Base-by-base conservation (phyloP, 345 rosid genomes). In the Erucastrum elatum region DNA sequence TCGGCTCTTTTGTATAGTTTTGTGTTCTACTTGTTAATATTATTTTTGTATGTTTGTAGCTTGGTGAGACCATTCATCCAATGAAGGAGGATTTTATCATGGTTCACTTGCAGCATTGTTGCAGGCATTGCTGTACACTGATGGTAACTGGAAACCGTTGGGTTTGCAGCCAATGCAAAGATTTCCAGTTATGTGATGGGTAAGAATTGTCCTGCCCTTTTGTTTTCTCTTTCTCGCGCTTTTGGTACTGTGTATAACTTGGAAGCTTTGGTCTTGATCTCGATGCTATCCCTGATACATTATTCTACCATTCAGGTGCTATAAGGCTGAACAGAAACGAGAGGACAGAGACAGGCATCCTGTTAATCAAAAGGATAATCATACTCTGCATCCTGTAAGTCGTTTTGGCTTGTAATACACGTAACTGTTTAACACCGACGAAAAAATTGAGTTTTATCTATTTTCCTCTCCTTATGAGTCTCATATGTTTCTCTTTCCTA, bases 61-160 rank as follows among this genome's bases (percentile, higher is more conserved):
- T 95, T 84, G 99, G 99, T 55, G 99, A 95, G 89, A 93, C 97
- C 66, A 95, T 95, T 77, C 81, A 86, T 80, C 98, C 99, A 2
- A 93, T 93, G 98, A 95, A 93, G 90, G 99, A 95, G 83, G 99
- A 95, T 75, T 95, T 95, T 84, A 95, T 95, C 79, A 93, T 95
- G 98, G 99, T 95, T 68, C 99, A 95, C 84, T 86, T 95, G 81
- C 99, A 95, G 86, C 91, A 87, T 84, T 84, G 90, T 65, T 95
- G 99, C 85, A 81, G 82, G 4, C 98, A 95, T 84, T 95, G 99
- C 75, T 93, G 96, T 81, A 75, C 83, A 77, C 80, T 95, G 72
- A 91, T 95, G 98, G 25, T 53, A 53, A 53, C 59, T 53, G 59
- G 59, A 53, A 53, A 53, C 25, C 59, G 59, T 53, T 53, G 59